phyloP scores from a whole-genome alignment of 768 basidiomycete genomes.

The Peribolospora kevripleyi region DNA sequence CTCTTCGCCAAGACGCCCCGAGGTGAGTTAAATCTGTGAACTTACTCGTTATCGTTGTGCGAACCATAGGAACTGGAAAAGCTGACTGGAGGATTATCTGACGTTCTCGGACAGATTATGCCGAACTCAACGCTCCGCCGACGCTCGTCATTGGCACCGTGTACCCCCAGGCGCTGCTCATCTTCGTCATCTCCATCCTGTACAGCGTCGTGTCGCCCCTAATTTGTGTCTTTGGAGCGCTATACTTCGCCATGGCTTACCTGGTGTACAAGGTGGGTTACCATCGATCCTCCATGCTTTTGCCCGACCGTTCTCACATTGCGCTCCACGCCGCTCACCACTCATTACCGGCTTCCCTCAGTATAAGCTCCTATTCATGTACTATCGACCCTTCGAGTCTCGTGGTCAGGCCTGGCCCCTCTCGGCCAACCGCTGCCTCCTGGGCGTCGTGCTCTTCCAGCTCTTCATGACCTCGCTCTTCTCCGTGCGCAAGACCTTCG shows the following conservation, averaged over 20 bases:
- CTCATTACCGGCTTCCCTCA: slow-evolving; percentile 16
- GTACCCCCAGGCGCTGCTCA: slow-evolving; percentile 85
- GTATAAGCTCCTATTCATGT: slow-evolving; percentile 28
- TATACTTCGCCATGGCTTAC: slow-evolving; percentile 90
- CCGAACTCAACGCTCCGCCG: slow-evolving; percentile 87
- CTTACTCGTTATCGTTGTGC: neutral
- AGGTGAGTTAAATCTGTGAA: slow-evolving; percentile 27
- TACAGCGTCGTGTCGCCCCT: slow-evolving; percentile 92
- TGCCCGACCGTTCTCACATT: neutral
- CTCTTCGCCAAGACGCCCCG: slow-evolving; percentile 71
- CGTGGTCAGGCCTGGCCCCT: slow-evolving; percentile 96
- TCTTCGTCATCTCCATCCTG: slow-evolving; percentile 80
- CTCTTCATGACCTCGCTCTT: slow-evolving; percentile 95
- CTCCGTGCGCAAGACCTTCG: slow-evolving; percentile 37
- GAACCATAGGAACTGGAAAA: neutral
- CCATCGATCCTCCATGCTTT: neutral
- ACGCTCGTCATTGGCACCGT: slow-evolving; percentile 96
- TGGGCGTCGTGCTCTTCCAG: slow-evolving; percentile 80
- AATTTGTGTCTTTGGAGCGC: slow-evolving; percentile 78
- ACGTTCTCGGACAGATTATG: slow-evolving; percentile 39
- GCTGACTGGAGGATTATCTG: slow-evolving; percentile 1
- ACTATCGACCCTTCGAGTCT: slow-evolving; percentile 95
- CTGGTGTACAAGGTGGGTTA: slow-evolving; percentile 78
- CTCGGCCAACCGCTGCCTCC: slow-evolving; percentile 72
- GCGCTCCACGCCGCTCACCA: neutral